These are phyloP conservation scores for Dactylellina cionopaga DNA, from an alignment of 2,329 filamentous ascomycete genomes.

Conservation along the genomic window DNA sequence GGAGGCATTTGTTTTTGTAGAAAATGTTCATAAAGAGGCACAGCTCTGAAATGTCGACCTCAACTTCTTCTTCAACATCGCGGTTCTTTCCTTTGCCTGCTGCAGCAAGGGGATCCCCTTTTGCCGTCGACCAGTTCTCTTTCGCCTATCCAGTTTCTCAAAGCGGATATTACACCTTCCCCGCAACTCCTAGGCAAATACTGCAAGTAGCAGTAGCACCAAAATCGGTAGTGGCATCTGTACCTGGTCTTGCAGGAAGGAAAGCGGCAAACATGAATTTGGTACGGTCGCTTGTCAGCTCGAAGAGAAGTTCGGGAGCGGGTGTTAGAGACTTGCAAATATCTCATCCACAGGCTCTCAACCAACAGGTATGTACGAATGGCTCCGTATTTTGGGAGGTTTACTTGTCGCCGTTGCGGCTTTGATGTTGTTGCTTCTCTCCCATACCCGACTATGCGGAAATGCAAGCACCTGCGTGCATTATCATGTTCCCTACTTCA, in stretches of 20 bases:
- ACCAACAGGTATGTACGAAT: conserved; percentile 39
- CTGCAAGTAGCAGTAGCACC: conserved; percentile 18
- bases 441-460: not conserved
- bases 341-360: conserved; percentile 38
- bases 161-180: conserved; percentile 25
- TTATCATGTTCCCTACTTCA: conserved; percentile 2
- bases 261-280: conserved; percentile 43
- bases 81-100: conserved; percentile 30
- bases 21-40: conserved; percentile 49
- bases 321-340: conserved; percentile 43
- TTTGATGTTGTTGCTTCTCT: not conserved
- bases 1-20: conserved; percentile 44
- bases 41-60: conserved; percentile 24
- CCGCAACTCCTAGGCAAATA: conserved; percentile 23
- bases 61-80: conserved; percentile 37
- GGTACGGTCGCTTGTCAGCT: conserved; percentile 49
- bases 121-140: conserved; percentile 27
- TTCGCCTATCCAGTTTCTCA: conserved; percentile 28
- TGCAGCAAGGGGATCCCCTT: not conserved
- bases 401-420: conserved; percentile 7
- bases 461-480: conserved; percentile 1
- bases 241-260: conserved; percentile 10
- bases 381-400: not conserved
- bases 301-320: conserved; percentile 33
- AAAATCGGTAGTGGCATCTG: not conserved